Evolutionary conservation across 257 asterid genomes (phyloP).

Genomic region (Nicotiana paniculata): DNA sequence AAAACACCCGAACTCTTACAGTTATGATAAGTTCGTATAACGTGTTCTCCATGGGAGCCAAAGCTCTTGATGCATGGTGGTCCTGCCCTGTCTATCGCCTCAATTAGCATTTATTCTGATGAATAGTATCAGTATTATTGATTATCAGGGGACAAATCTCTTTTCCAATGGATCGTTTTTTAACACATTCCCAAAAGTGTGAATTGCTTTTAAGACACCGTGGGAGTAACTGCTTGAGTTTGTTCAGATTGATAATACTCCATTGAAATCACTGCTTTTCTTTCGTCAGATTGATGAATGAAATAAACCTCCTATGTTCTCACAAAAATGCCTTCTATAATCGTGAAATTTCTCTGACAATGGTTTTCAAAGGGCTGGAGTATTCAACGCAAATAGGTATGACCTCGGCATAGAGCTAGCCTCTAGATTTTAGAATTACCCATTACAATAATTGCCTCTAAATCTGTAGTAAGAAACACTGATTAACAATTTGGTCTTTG

Average conservation of each 20-base stretch:
- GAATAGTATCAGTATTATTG: neutral
- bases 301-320: neutral
- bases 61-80: neutral
- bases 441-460: neutral
- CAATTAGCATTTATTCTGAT: neutral
- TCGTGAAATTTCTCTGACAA: too few species aligned
- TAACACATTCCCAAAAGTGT: neutral
- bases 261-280: neutral
- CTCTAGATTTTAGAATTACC: neutral
- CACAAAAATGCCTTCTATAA: neutral
- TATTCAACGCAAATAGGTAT: too few species aligned
- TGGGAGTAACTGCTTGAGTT: neutral
- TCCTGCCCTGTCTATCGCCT: neutral
- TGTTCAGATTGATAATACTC: neutral
- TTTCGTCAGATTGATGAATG: neutral
- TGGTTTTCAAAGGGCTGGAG: too few species aligned
- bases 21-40: neutral
- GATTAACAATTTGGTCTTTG: neutral
- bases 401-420: neutral
- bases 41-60: neutral
- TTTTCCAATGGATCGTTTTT: neutral
- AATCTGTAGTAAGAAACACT: neutral
- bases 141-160: neutral
- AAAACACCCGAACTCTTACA: neutral
- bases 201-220: neutral